Evolutionary conservation across 2,329 filamentous ascomycete genomes (phyloP), one percentile per base, ranked within the genome.

Genomic region (Hypocreales sp.): DNA sequence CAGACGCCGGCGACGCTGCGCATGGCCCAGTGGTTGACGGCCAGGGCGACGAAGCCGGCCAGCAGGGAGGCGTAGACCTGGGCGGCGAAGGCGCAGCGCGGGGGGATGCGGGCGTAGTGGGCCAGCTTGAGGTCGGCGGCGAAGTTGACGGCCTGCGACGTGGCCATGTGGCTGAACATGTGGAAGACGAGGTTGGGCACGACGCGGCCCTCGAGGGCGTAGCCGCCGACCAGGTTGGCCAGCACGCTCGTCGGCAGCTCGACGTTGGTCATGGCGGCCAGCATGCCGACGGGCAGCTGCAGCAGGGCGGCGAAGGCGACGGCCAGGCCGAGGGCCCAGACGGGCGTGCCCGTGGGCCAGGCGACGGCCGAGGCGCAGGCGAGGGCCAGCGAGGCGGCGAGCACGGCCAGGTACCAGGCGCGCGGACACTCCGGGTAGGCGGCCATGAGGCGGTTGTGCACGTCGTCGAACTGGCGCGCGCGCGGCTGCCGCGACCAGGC

Each of bases 141-240:
- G 40, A 74, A 74, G 41, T 61, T 66, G 26, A 74, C 52, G 0
- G 64, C 68, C 42, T 75, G 67, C 13, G 57, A 58, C 56, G 73
- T 72, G 41, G 60, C 65, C 32, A 76, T 65, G 40, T 70, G 75
- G 27, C 69, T 67, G 35, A 71, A 78, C 33, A 68, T 73, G 46
- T 76, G 78, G 57, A 79, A 79, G 43, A 79, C 60, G 72, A 80
- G 79, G 58, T 77, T 71, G 5, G 71, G 70, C 24, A 79, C 56
- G 1, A 72, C 69, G 3, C 58, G 58, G 7, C 74, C 73, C 1
- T 72, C 73, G 20, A 74, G 58, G 47, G 75, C 69, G 44, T 79
- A 78, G 2, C 74, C 74, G 29, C 71, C 60, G 20, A 80, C 58
- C 35, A 73, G 72, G 43, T 75, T 68, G n/a, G 70, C 72, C 20